Conservation (phyloP, 352 stramenopile genomes). For the Elongisporangium undulatum region DNA sequence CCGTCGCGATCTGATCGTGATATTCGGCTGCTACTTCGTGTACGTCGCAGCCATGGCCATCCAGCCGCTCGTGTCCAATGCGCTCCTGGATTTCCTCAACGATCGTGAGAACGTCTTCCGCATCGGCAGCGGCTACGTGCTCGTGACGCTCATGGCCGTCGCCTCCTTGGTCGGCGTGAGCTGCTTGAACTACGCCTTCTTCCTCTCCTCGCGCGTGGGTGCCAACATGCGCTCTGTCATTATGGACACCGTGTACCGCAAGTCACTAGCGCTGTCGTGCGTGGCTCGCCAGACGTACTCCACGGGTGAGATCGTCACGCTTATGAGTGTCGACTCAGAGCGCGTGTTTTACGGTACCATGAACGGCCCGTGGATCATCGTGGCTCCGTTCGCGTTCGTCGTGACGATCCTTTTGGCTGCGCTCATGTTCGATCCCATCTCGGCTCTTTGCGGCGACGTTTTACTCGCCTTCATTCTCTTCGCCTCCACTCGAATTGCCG, state of each 20-base stretch:
- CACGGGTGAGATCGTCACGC: conserved; percentile 34
- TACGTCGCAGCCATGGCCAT: conserved; percentile 26
- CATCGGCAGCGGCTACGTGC: conserved; percentile 17
- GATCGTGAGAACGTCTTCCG: conserved; percentile 18
- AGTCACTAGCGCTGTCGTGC: conserved; percentile 56
- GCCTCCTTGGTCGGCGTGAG: conserved; percentile 21
- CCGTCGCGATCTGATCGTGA: conserved; percentile 1
- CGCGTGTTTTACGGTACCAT: conserved; percentile 29
- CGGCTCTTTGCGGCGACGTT: conserved; percentile 10
- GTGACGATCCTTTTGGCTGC: conserved; percentile 22
- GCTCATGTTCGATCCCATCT: conserved; percentile 16
- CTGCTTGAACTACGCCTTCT: conserved; percentile 33
- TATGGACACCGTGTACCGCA: conserved; percentile 37
- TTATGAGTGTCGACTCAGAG: conserved; percentile 40
- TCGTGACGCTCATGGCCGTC: conserved; percentile 14
- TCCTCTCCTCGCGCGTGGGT: conserved; percentile 25
- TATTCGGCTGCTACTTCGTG: conserved; percentile 21
- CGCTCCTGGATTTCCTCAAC: conserved; percentile 24
- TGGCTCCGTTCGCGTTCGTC: conserved; percentile 18
- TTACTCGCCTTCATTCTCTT: conserved; percentile 17
- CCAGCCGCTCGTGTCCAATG: conserved; percentile 18
- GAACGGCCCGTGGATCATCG: conserved; percentile 21
- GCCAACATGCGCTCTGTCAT: conserved; percentile 31
- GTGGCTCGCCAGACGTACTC: conserved; percentile 31
- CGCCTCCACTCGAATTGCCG: conserved; percentile 10